Conservation (phyloP, 163 green algal genomes). For the Prototheca wickerhamii region DNA sequence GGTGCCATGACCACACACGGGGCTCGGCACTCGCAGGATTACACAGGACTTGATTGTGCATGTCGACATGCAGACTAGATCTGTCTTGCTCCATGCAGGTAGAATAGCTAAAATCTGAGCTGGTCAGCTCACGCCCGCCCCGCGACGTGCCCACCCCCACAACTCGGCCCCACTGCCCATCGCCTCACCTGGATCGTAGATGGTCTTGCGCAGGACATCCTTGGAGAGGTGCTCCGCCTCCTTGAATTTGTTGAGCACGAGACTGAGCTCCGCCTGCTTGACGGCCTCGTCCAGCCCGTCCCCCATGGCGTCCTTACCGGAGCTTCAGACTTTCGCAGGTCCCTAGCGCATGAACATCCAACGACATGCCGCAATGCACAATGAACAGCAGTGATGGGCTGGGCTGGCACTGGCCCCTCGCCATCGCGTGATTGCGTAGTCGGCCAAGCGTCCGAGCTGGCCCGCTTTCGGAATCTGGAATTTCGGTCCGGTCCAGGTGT, state of each 20-base stretch:
- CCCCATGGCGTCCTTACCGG: not conserved
- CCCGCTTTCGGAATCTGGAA: too few species aligned
- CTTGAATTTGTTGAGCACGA: not conserved
- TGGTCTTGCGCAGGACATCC: not conserved
- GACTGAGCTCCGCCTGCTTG: not conserved
- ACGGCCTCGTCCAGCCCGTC: not conserved
- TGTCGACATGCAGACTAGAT: not conserved
- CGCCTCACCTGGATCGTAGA: constrained; percentile 3
- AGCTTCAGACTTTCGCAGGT: not conserved
- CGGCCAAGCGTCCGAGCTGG: too few species aligned
- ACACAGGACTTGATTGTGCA: not conserved
- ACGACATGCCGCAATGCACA: not conserved
- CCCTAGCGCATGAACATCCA: not conserved
- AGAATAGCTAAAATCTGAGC: not conserved
- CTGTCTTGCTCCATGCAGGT: not conserved
- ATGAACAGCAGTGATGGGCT: not conserved
- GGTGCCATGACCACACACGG: not conserved
- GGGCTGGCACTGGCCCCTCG: not conserved
- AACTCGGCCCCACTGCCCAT: not conserved
- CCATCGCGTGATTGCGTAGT: too few species aligned
- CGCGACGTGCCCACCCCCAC: not conserved
- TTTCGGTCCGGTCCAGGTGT: too few species aligned
- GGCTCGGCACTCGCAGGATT: not conserved
- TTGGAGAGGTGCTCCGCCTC: constrained; percentile 1
- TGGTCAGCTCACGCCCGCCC: not conserved